A percentile compares a stretch with the other conserved stretches of the same genome.
Conservation (phyloP, 2,329 filamentous ascomycete genomes). For the Fusarium pseudograminearum region DNA sequence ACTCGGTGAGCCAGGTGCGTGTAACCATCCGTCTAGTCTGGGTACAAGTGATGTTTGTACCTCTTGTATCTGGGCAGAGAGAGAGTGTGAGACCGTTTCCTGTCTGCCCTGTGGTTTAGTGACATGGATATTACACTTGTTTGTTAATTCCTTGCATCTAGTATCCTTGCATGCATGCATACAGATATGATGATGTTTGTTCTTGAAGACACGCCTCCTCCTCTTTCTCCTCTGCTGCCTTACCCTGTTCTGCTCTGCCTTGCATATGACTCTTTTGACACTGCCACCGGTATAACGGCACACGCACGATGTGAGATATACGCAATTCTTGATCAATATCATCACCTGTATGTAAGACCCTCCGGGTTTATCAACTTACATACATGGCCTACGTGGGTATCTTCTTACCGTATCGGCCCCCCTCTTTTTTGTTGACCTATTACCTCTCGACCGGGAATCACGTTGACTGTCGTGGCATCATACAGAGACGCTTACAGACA, state of each 20-base stretch:
- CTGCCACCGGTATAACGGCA: slow-evolving; percentile 39
- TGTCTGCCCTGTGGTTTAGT: slow-evolving; percentile 16
- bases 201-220: slow-evolving; percentile 33
- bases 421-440: slow-evolving; percentile 21
- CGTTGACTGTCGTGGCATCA: slow-evolving; percentile 31
- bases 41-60: slow-evolving; percentile 40
- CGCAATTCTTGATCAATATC: slow-evolving; percentile 26
- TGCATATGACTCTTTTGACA: slow-evolving; percentile 6
- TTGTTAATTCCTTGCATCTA: slow-evolving; percentile 29
- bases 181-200: slow-evolving; percentile 11
- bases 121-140: slow-evolving; percentile 33
- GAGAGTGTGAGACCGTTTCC: slow-evolving; percentile 29
- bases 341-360: slow-evolving; percentile 21
- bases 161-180: slow-evolving; percentile 18
- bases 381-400: slow-evolving; percentile 21
- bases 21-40: slow-evolving; percentile 27
- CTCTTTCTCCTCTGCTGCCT: background rate
- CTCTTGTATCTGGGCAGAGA: slow-evolving; percentile 14
- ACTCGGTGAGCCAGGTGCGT: slow-evolving; percentile 35
- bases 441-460: slow-evolving; percentile 24
- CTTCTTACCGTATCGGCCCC: slow-evolving; percentile 19
- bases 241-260: slow-evolving; percentile 16
- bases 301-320: slow-evolving; percentile 32
- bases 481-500: slow-evolving; percentile 23
- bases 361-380: slow-evolving; percentile 23